Conservation (phyloP, 495 filamentous ascomycete species). For the Massariosphaeria phaeospora region DNA sequence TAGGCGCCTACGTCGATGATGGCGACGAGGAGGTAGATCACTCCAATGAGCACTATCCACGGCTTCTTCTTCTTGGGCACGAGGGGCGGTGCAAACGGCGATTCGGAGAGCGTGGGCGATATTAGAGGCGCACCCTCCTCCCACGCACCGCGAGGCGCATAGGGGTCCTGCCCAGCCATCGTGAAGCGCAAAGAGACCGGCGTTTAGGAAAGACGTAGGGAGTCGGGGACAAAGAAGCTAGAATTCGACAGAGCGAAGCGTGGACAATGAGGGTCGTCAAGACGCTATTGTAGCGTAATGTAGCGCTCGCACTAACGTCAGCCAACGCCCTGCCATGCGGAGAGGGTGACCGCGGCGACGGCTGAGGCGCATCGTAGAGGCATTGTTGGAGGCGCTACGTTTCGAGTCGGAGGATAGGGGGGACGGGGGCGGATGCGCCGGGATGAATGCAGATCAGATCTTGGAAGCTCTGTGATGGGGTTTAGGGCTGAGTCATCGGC, state of each 20-base stretch:
- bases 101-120: background rate
- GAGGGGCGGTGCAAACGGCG: background rate
- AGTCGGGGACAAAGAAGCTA: background rate
- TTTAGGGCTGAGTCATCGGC: too few relatives aligned
- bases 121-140: conserved; percentile 25
- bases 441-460: too few relatives aligned
- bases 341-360: background rate
- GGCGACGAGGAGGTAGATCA: conserved; percentile 19
- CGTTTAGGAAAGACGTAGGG: background rate
- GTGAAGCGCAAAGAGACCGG: background rate
- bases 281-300: background rate
- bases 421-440: too few relatives aligned
- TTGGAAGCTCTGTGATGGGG: too few relatives aligned
- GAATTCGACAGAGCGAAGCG: background rate
- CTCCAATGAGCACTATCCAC: conserved; percentile 19
- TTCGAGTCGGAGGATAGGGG: too few relatives aligned
- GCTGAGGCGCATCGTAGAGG: too few relatives aligned
- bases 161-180: background rate
- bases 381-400: too few relatives aligned
- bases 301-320: too few relatives aligned
- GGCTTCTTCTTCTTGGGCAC: conserved; percentile 24
- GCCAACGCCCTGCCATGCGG: background rate
- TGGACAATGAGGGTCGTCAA: background rate
- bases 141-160: background rate
- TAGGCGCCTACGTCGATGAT: conserved; percentile 24